These are phyloP conservation scores for Bathelium albidoporum DNA, from an alignment of 495 filamentous ascomycete genomes.

Conservation along the genomic window DNA sequence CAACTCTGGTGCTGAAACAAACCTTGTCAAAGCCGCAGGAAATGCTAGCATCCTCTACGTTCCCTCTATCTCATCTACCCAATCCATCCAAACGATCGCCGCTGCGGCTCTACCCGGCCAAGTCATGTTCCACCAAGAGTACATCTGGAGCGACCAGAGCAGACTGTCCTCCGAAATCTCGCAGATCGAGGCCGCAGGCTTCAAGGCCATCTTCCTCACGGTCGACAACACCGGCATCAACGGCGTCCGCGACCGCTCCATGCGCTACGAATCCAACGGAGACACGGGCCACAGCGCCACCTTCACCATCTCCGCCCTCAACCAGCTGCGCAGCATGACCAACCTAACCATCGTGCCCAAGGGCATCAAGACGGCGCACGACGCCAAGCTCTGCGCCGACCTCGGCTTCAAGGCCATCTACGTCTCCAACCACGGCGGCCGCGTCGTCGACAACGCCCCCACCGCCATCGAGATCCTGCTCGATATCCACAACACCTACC, in stretches of 20 bases:
- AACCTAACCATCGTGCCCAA: conserved; percentile 18
- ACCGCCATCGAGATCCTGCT: conserved; percentile 29
- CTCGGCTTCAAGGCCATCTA: conserved; percentile 23
- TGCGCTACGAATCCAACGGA: conserved; percentile 28
- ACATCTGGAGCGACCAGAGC: conserved; percentile 32
- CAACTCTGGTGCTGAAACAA: conserved; percentile 28
- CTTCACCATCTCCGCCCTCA: conserved; percentile 2
- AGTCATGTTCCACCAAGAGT: conserved; percentile 28
- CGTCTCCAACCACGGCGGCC: conserved; percentile 37
- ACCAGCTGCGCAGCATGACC: conserved; percentile 29
- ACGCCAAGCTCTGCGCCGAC: conserved; percentile 31
- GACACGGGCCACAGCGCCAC: conserved; percentile 4
- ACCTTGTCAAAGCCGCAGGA: conserved; percentile 29
- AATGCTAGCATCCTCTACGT: conserved; percentile 32
- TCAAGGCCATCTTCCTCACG: conserved; percentile 35
- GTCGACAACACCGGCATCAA: conserved; percentile 31
- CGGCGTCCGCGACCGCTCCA: conserved; percentile 32
- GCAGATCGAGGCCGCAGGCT: conserved; percentile 24
- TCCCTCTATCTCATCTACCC: conserved; percentile 22
- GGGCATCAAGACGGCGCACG: conserved; percentile 37
- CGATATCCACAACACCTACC: conserved; percentile 30
- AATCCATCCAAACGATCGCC: conserved; percentile 31
- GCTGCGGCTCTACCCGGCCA: conserved; percentile 24
- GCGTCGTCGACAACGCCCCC: conserved; percentile 32
- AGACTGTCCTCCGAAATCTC: conserved; percentile 25